phyloP scores from a whole-genome alignment of 805 yeast genomes.

The Lipomyces sp. region DNA sequence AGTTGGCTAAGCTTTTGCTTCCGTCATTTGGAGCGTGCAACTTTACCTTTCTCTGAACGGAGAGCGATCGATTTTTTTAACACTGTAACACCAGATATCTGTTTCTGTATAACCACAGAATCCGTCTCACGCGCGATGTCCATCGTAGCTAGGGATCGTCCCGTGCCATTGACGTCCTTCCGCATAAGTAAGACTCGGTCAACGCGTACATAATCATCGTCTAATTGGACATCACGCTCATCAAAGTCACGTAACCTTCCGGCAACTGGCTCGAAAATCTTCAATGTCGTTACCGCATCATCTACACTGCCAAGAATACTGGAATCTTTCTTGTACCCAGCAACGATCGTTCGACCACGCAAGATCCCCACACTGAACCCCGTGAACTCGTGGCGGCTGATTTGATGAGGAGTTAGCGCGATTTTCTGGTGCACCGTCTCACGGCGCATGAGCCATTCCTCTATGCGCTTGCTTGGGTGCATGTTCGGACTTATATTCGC shows the following conservation, averaged over 20 bases:
- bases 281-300: constrained; percentile 57
- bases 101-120: constrained; percentile 58
- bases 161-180: constrained; percentile 1
- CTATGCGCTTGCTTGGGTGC: neutral
- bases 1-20: neutral
- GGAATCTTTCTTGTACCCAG: constrained; percentile 59
- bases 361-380: constrained; percentile 61
- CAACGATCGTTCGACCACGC: constrained; percentile 29
- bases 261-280: constrained; percentile 62
- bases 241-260: constrained; percentile 38
- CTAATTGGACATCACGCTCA: neutral
- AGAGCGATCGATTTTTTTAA: constrained; percentile 70
- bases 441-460: neutral
- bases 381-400: neutral
- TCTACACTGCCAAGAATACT: constrained; percentile 56
- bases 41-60: constrained; percentile 62
- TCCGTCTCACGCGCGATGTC: constrained; percentile 54
- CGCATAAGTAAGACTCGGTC: neutral
- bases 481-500: neutral
- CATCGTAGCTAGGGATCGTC: constrained; percentile 9
- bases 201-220: neutral
- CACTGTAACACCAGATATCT: constrained; percentile 63
- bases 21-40: neutral
- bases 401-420: neutral
- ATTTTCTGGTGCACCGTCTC: neutral